phyloP scores from a whole-genome alignment of 345 rosid genomes.

The Salix suchowensis region DNA sequence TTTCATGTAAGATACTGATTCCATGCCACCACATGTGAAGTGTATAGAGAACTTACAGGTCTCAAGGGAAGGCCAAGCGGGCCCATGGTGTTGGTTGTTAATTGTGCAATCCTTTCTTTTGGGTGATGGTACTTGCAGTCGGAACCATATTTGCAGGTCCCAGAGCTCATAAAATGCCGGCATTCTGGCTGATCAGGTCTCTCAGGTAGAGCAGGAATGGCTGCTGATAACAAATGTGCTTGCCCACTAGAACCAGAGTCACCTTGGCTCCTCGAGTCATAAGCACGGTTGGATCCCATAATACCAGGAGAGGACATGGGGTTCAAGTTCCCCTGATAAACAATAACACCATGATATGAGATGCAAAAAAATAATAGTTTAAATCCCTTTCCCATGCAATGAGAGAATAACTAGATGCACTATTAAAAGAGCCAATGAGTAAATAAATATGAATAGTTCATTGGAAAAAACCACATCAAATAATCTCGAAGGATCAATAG shows the following conservation, averaged over 20 bases:
- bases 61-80: conserved; percentile 55
- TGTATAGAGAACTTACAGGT: conserved; percentile 49
- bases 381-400: background rate
- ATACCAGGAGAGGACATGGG: conserved; percentile 34
- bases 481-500: background rate
- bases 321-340: conserved; percentile 42
- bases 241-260: conserved; percentile 53
- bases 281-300: conserved; percentile 42
- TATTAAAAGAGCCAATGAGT: background rate
- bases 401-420: background rate
- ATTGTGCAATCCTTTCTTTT: conserved; percentile 52
- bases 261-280: conserved; percentile 38
- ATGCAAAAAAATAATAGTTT: background rate
- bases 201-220: conserved; percentile 42
- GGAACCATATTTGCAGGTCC: conserved; percentile 73
- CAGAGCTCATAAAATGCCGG: conserved; percentile 63
- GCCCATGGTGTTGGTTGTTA: conserved; percentile 28
- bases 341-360: background rate
- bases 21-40: background rate
- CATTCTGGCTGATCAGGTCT: conserved; percentile 75
- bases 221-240: conserved; percentile 31
- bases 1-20: background rate
- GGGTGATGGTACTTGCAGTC: conserved; percentile 88
- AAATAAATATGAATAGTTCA: background rate
- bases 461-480: background rate